Percentiles rank a stretch among this genome's conserved stretches.
These are phyloP conservation scores for Alternaria angustiovoidea DNA, from an alignment of 2,329 filamentous ascomycete species.

Conservation along the genomic window DNA sequence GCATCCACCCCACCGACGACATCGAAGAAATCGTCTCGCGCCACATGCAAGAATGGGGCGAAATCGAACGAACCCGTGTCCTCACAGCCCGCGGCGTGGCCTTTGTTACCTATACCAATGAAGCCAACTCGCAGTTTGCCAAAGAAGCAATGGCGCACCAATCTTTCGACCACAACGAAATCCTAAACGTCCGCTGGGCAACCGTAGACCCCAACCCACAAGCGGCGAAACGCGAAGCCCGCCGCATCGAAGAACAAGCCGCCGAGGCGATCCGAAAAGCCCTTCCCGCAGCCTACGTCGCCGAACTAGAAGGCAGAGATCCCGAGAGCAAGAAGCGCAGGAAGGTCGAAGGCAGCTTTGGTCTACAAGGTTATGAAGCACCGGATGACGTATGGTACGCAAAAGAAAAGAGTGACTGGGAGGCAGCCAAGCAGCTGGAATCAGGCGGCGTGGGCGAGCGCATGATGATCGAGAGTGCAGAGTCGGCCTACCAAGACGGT, in stretches of 20 bases:
- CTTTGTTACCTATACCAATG: slow-evolving; percentile 93
- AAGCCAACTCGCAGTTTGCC: slow-evolving; percentile 59
- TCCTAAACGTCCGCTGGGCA: slow-evolving; percentile 96
- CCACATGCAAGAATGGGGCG: slow-evolving; percentile 97
- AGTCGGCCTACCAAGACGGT: slow-evolving; percentile 44
- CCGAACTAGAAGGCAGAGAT: slow-evolving; percentile 91
- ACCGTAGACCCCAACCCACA: slow-evolving; percentile 96
- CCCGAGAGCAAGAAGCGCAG: slow-evolving; percentile 86
- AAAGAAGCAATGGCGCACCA: slow-evolving; percentile 96
- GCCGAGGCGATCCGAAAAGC: slow-evolving; percentile 91
- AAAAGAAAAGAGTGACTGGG: slow-evolving; percentile 72
- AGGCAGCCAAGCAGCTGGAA: slow-evolving; percentile 68
- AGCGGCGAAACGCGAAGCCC: slow-evolving; percentile 89
- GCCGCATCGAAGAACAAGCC: slow-evolving; percentile 91
- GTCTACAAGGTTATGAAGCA: slow-evolving; percentile 88
- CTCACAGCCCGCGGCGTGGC: slow-evolving; percentile 89
- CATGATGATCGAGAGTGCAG: slow-evolving; percentile 56
- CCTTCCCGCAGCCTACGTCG: slow-evolving; percentile 87
- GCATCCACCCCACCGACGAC: slow-evolving; percentile 95
- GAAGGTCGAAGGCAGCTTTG: slow-evolving; percentile 86
- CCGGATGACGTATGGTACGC: slow-evolving; percentile 95
- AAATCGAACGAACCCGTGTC: slow-evolving; percentile 86
- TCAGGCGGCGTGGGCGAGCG: slow-evolving; percentile 64
- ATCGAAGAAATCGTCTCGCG: slow-evolving; percentile 95
- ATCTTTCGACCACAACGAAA: slow-evolving; percentile 86